Conservation (phyloP, 1,284 basidiomycete species). For the Pholiota adiposa region DNA sequence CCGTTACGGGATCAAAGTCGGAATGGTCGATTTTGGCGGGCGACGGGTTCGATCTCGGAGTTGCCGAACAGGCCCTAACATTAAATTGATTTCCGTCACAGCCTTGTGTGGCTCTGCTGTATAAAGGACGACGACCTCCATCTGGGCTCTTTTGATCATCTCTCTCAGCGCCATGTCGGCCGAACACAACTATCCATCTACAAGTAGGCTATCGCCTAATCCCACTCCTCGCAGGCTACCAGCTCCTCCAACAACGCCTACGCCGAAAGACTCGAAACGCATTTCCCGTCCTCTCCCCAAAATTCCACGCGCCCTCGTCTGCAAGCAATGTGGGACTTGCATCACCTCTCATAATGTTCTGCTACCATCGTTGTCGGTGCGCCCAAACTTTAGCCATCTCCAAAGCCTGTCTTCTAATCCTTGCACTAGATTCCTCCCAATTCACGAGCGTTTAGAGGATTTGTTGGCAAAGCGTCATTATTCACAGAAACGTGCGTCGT, state of each 20-base stretch:
- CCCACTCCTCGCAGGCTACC: slow-evolving; percentile 30
- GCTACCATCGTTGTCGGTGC: slow-evolving; percentile 45
- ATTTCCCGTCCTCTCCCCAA: slow-evolving; percentile 43
- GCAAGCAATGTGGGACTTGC: slow-evolving; percentile 46
- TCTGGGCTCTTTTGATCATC: background rate
- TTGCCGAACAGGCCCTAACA: no score
- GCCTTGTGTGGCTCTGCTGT: slow-evolving; percentile 1
- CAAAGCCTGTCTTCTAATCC: background rate
- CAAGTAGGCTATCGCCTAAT: slow-evolving; percentile 20
- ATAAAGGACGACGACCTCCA: background rate
- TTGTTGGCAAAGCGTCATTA: slow-evolving; percentile 51
- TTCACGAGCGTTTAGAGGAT: slow-evolving; percentile 50
- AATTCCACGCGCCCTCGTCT: slow-evolving; percentile 45
- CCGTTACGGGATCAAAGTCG: no score
- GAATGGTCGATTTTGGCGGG: no score
- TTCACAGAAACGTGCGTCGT: slow-evolving; percentile 53
- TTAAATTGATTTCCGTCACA: no score
- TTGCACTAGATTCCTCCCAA: slow-evolving; percentile 41
- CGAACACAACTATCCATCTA: slow-evolving; percentile 15
- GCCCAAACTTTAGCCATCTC: slow-evolving; percentile 21
- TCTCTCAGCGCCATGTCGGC: slow-evolving; percentile 14
- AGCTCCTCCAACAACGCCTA: slow-evolving; percentile 21
- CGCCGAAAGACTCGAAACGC: slow-evolving; percentile 22
- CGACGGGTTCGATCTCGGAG: no score
- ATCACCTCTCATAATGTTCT: slow-evolving; percentile 48